Percentiles rank a stretch among this genome's conserved stretches.
phyloP scores from a whole-genome alignment of 805 yeast genomes.

The Candida arabinofermentans region DNA sequence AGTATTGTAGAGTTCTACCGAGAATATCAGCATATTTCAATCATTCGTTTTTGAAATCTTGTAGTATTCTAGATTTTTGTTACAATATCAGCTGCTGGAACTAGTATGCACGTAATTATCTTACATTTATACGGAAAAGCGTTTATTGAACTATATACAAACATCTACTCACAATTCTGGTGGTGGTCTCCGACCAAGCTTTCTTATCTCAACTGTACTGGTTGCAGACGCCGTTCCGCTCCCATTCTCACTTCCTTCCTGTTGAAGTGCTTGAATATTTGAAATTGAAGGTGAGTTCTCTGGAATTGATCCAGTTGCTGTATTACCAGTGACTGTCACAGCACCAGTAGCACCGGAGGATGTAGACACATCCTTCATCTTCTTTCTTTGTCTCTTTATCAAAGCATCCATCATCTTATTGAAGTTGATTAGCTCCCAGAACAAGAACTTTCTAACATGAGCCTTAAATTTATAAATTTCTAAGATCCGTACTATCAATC shows the following conservation, averaged over 20 bases:
- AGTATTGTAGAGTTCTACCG: too few species aligned
- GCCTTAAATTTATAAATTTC: constrained; percentile 59
- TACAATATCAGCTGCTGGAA: too few species aligned
- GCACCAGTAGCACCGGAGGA: neutral
- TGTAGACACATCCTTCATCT: constrained; percentile 9
- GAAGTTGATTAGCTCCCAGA: constrained; percentile 61
- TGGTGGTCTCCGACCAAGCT: too few species aligned
- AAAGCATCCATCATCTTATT: constrained; percentile 48
- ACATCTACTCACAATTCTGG: too few species aligned
- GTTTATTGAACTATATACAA: too few species aligned
- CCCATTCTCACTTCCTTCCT: neutral
- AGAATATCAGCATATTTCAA: too few species aligned
- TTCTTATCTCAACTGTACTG: too few species aligned
- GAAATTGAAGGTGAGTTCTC: neutral
- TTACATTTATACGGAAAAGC: too few species aligned
- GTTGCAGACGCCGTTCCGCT: neutral
- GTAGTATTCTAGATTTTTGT: too few species aligned
- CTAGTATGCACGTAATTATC: too few species aligned
- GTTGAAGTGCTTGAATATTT: neutral
- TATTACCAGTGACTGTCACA: neutral
- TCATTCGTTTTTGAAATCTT: too few species aligned
- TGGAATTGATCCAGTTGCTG: neutral
- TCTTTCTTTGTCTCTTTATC: constrained; percentile 41
- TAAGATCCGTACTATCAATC: constrained; percentile 45
- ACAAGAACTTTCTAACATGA: constrained; percentile 52